Evolutionary conservation across 257 asterid species (phyloP).

Genomic region (Ilex aquifolium): DNA sequence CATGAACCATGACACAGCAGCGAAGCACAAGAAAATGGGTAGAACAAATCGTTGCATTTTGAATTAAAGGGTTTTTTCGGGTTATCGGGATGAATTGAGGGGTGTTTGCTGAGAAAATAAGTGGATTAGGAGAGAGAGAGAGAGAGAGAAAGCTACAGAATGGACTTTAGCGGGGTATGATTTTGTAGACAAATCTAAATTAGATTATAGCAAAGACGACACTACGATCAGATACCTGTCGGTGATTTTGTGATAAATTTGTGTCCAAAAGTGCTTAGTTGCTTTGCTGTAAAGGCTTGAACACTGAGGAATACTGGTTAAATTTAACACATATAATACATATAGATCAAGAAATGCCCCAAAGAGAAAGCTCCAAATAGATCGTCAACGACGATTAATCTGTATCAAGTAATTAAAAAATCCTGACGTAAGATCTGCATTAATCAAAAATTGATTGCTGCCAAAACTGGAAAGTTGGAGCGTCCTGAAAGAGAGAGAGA

Average conservation of each 20-base stretch:
- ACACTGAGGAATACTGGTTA: slow-evolving; percentile 9
- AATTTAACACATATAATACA: neutral
- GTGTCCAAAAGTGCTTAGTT: neutral
- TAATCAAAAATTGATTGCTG: slow-evolving; percentile 2
- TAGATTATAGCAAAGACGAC: neutral
- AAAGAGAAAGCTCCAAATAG: slow-evolving; percentile 40
- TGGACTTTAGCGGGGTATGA: neutral
- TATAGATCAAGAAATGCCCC: slow-evolving; percentile 7
- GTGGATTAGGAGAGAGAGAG: neutral
- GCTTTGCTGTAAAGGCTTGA: neutral
- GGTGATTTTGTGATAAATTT: neutral
- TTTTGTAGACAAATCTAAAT: neutral
- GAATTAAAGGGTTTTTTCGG: neutral
- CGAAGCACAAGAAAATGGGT: slow-evolving; percentile 20
- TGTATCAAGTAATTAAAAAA: slow-evolving; percentile 9
- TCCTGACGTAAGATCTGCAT: neutral
- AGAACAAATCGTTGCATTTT: slow-evolving; percentile 22
- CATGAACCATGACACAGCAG: slow-evolving; percentile 12
- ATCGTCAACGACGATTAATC: slow-evolving; percentile 12
- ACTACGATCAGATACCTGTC: neutral
- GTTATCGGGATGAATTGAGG: neutral
- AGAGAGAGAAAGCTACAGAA: neutral
- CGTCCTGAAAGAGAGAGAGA: no score
- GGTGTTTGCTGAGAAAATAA: neutral
- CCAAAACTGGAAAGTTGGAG: slow-evolving; percentile 3